These are phyloP conservation scores for Clonostachys chloroleuca DNA, from an alignment of 2,329 filamentous ascomycete genomes.

Conservation along the genomic window DNA sequence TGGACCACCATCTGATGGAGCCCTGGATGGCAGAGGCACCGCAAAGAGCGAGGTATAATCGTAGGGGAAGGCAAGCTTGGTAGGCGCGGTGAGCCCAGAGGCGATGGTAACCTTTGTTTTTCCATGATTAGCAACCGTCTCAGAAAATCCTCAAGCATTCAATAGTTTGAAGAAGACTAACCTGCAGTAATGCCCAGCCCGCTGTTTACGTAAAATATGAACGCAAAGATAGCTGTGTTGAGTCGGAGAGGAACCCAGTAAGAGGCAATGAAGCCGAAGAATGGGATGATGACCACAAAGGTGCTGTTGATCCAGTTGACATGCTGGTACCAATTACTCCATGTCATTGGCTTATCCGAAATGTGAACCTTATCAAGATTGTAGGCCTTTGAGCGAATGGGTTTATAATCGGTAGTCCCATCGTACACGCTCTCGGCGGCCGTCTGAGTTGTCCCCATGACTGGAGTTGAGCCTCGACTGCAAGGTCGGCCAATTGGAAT, in stretches of 20 bases:
- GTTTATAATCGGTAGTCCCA: constrained; percentile 52
- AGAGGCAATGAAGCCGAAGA: constrained; percentile 67
- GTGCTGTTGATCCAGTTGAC: constrained; percentile 89
- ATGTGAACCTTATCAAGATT: constrained; percentile 76
- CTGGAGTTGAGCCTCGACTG: too few species aligned
- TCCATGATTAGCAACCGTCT: constrained; percentile 2
- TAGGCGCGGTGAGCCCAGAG: constrained; percentile 85
- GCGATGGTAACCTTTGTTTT: constrained; percentile 45
- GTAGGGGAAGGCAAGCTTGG: constrained; percentile 70
- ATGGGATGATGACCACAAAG: constrained; percentile 74
- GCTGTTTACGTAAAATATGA: constrained; percentile 80
- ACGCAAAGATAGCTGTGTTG: constrained; percentile 69
- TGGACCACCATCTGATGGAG: constrained; percentile 85
- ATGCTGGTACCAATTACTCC: constrained; percentile 84
- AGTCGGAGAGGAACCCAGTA: constrained; percentile 73
- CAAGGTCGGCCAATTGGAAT: too few species aligned
- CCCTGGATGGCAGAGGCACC: constrained; percentile 82
- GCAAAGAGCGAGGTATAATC: constrained; percentile 76
- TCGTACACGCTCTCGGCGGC: constrained; percentile 17
- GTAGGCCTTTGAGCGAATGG: constrained; percentile 33
- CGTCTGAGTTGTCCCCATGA: too few species aligned
- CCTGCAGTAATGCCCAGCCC: constrained; percentile 76
- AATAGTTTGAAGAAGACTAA: constrained; percentile 27
- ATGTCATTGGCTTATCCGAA: constrained; percentile 75
- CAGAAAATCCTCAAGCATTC: not conserved